These are phyloP conservation scores for Epichloe elymi DNA, from an alignment of 2,329 filamentous ascomycete species.

Conservation along the genomic window DNA sequence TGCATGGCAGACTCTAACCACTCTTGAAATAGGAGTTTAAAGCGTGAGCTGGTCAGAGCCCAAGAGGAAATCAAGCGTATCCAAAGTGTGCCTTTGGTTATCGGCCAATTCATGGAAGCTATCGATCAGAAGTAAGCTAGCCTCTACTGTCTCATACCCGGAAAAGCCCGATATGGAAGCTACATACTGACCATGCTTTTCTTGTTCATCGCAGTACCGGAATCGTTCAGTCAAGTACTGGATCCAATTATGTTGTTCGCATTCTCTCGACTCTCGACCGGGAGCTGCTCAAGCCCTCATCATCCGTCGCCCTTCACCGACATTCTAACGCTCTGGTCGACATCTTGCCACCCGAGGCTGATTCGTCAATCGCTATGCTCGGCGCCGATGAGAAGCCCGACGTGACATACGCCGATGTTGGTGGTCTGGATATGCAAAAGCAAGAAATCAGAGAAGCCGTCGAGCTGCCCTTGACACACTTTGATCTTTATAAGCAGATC, in stretches of 20 bases:
- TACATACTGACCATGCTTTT: not conserved
- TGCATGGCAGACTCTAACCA: not conserved
- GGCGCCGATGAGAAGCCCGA: constrained; percentile 95
- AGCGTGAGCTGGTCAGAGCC: constrained; percentile 89
- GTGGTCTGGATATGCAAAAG: constrained; percentile 98
- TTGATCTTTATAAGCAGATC: constrained; percentile 98
- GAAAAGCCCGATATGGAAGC: not conserved
- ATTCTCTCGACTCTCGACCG: constrained; percentile 97
- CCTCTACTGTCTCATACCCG: not conserved
- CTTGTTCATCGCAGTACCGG: constrained; percentile 55
- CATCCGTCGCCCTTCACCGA: constrained; percentile 90
- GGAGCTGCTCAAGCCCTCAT: constrained; percentile 94
- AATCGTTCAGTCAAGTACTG: constrained; percentile 95
- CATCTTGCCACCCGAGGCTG: constrained; percentile 95
- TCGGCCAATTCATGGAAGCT: constrained; percentile 99
- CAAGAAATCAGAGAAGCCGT: constrained; percentile 98
- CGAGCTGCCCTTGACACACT: constrained; percentile 90
- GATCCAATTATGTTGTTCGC: constrained; percentile 96
- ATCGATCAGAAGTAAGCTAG: constrained; percentile 86
- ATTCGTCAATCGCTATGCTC: constrained; percentile 97
- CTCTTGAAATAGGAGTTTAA: constrained; percentile 56
- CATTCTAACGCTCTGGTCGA: constrained; percentile 98
- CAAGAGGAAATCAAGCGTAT: constrained; percentile 99
- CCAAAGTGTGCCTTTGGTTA: constrained; percentile 93
- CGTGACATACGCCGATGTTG: constrained; percentile 94